phyloP scores from a whole-genome alignment of 352 stramenopile genomes.

The Phytophthora pinifolia region DNA sequence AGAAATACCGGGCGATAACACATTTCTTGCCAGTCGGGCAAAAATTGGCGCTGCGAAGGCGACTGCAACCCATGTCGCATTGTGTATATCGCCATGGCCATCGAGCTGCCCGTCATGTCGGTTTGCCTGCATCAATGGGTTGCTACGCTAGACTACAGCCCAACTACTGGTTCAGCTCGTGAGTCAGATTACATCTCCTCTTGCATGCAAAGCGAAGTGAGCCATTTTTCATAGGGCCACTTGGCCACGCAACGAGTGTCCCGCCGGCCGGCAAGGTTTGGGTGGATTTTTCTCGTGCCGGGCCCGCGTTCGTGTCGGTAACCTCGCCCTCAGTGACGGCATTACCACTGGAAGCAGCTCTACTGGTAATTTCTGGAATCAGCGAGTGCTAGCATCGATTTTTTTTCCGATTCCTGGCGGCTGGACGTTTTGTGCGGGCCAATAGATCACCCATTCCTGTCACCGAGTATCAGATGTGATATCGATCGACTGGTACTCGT shows the following conservation, averaged over 20 bases:
- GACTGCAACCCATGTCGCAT: slow-evolving; percentile 14
- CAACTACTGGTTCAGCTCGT: not conserved
- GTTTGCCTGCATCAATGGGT: not conserved
- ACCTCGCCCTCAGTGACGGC: not conserved
- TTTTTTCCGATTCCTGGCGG: no score
- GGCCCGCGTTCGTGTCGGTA: slow-evolving; percentile 2
- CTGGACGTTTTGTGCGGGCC: no score
- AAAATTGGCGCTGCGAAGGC: no score
- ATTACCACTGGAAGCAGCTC: no score
- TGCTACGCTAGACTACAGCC: not conserved
- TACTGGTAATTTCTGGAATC: no score
- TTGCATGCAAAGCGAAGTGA: not conserved
- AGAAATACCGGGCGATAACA: not conserved
- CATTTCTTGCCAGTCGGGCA: not conserved
- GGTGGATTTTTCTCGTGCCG: slow-evolving; percentile 20
- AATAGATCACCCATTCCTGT: no score
- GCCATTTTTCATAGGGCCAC: not conserved
- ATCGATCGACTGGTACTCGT: no score
- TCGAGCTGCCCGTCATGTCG: not conserved
- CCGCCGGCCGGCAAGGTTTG: not conserved
- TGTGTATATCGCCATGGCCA: slow-evolving; percentile 9
- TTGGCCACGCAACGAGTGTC: slow-evolving; percentile 7
- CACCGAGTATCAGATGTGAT: no score
- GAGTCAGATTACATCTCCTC: not conserved
- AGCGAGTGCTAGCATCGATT: no score